phyloP scores from a whole-genome alignment of 129 eudicot genomes.

The Deinandra increscens region DNA sequence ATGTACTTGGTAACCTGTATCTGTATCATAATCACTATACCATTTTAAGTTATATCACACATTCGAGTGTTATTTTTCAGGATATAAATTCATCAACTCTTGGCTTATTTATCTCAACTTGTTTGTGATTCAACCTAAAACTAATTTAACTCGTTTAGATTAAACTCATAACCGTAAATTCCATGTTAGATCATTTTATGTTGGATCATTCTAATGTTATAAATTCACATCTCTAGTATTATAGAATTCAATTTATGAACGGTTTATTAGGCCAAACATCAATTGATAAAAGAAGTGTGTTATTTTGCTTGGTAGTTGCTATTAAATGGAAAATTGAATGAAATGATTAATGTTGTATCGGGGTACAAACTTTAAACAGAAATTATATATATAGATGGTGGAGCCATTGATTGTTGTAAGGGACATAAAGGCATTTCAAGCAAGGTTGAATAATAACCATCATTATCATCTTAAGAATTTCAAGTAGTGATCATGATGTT shows the following conservation, averaged over 20 bases:
- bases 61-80: too few relatives aligned
- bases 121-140: too few relatives aligned
- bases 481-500: slow-evolving; percentile 23
- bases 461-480: slow-evolving; percentile 24
- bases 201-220: too few relatives aligned
- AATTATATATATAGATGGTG: slow-evolving; percentile 12
- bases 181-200: too few relatives aligned
- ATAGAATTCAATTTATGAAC: neutral
- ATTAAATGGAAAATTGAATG: slow-evolving; percentile 7
- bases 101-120: too few relatives aligned
- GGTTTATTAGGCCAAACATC: neutral
- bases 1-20: too few relatives aligned
- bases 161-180: too few relatives aligned
- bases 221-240: too few relatives aligned
- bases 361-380: neutral
- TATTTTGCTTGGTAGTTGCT: neutral
- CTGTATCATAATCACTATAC: too few relatives aligned
- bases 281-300: neutral
- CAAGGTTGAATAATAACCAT: slow-evolving; percentile 25
- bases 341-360: neutral
- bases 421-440: slow-evolving; percentile 23
- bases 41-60: too few relatives aligned
- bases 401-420: slow-evolving; percentile 22
- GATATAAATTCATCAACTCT: too few relatives aligned
- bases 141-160: too few relatives aligned